Percentiles rank a stretch among this genome's conserved stretches.
Conservation (phyloP, 495 filamentous ascomycete species). For the Echria macrotheca region DNA sequence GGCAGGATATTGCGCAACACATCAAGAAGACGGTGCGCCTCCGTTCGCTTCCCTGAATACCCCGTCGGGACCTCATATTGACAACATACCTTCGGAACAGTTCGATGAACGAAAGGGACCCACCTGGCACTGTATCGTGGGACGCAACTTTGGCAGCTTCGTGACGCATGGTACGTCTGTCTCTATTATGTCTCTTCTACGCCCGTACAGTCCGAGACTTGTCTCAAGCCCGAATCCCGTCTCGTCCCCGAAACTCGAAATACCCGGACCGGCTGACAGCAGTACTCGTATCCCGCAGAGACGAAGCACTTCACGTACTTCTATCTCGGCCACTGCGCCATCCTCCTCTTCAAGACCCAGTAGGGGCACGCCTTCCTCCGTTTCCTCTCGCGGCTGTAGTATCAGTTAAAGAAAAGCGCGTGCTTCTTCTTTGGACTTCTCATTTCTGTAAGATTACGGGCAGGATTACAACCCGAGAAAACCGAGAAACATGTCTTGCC, state of each 20-base stretch:
- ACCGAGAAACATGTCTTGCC: too few relatives aligned
- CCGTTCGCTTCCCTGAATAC: neutral
- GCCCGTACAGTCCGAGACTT: neutral
- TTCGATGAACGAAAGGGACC: slow-evolving; percentile 88
- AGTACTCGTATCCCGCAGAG: slow-evolving; percentile 47
- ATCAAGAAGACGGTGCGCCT: slow-evolving; percentile 86
- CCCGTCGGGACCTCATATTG: neutral
- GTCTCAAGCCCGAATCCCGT: too few relatives aligned
- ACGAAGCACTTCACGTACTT: slow-evolving; percentile 99
- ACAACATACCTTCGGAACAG: slow-evolving; percentile 38
- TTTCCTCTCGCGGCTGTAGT: slow-evolving; percentile 14
- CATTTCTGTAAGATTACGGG: neutral
- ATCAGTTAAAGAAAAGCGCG: too few relatives aligned
- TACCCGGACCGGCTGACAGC: neutral
- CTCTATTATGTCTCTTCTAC: neutral
- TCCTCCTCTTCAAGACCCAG: slow-evolving; percentile 99
- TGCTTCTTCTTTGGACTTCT: too few relatives aligned
- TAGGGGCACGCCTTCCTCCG: slow-evolving; percentile 36
- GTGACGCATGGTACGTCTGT: slow-evolving; percentile 81
- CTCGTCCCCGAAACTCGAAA: neutral
- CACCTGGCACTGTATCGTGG: slow-evolving; percentile 98
- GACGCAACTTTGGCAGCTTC: slow-evolving; percentile 97
- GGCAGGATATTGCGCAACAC: slow-evolving; percentile 87
- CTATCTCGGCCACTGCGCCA: slow-evolving; percentile 97
- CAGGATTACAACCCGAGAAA: too few relatives aligned